Percentiles rank a stretch among this genome's conserved stretches.
These are phyloP conservation scores for Alternaria sp. DNA, from an alignment of 2,329 filamentous ascomycete species.

Conservation along the genomic window DNA sequence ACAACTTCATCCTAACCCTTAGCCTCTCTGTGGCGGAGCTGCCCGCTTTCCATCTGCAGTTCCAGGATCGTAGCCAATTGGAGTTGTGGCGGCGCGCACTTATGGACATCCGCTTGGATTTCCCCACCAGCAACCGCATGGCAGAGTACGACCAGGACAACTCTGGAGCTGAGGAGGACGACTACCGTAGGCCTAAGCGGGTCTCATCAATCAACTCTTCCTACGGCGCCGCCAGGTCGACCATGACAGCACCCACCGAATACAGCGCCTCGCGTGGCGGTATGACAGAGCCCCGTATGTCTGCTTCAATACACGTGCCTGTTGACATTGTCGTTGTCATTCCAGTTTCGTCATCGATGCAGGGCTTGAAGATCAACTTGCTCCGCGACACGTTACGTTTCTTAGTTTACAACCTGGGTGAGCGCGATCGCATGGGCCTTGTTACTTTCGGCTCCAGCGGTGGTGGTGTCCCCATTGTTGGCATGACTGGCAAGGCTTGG, in stretches of 20 bases:
- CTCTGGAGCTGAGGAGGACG: constrained; percentile 88
- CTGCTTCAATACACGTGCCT: constrained; percentile 78
- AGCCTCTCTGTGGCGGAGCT: constrained; percentile 91
- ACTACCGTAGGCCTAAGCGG: constrained; percentile 73
- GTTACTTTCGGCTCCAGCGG: constrained; percentile 96
- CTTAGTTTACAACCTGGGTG: constrained; percentile 86
- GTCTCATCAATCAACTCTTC: constrained; percentile 86
- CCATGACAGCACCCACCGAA: constrained; percentile 88
- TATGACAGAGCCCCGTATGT: constrained; percentile 54
- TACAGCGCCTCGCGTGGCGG: constrained; percentile 74
- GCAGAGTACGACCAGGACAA: constrained; percentile 80
- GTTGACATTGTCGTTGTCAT: constrained; percentile 96
- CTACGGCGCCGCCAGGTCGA: constrained; percentile 82
- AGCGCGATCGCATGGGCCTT: constrained; percentile 93
- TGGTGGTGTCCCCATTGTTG: constrained; percentile 93
- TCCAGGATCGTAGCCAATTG: constrained; percentile 81
- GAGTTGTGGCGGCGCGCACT: constrained; percentile 91
- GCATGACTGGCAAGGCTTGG: constrained; percentile 97
- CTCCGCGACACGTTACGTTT: constrained; percentile 92
- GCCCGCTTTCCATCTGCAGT: constrained; percentile 91
- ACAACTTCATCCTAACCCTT: constrained; percentile 86
- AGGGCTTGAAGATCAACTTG: constrained; percentile 97
- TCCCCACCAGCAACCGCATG: constrained; percentile 64
- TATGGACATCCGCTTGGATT: constrained; percentile 79
- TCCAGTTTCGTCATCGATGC: constrained; percentile 97